Evolutionary conservation across 164 flowering plant species (phyloP).

Genomic region (Aristolochia californica): DNA sequence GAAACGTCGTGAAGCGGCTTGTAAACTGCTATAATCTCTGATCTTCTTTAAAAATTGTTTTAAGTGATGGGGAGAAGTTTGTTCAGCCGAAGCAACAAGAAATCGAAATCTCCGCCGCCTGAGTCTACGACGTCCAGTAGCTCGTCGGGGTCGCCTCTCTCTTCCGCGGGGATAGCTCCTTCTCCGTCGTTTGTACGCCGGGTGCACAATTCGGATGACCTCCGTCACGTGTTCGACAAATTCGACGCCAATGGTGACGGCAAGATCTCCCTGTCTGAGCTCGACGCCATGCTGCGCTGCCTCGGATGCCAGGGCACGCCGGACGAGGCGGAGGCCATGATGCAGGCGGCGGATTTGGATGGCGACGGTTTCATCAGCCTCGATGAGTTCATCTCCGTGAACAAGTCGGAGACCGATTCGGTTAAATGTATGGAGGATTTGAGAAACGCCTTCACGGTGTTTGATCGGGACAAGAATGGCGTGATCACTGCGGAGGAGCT

Average conservation of each 20-base stretch:
- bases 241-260: conserved; percentile 13
- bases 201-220: conserved; percentile 7
- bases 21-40: no score
- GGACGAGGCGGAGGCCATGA: conserved; percentile 11
- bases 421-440: conserved; percentile 10
- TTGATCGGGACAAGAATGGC: conserved; percentile 11
- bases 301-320: conserved; percentile 2
- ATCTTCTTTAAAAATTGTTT: no score
- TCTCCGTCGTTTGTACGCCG: neutral
- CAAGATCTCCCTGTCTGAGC: conserved; percentile 13
- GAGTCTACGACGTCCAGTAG: neutral
- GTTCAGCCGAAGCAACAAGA: neutral
- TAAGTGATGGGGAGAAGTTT: neutral
- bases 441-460: conserved; percentile 11
- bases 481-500: conserved; percentile 16
- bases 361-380: conserved; percentile 13
- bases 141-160: neutral
- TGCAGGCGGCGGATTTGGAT: conserved; percentile 14
- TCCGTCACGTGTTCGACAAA: conserved; percentile 10
- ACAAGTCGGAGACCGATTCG: conserved; percentile 8
- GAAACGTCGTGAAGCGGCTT: no score
- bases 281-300: conserved; percentile 6
- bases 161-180: neutral
- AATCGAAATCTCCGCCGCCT: neutral
- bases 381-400: conserved; percentile 12